Evolutionary conservation across 225 moss, liverwort and hornwort genomes (phyloP).

Genomic region (Marchantia paleacea): DNA sequence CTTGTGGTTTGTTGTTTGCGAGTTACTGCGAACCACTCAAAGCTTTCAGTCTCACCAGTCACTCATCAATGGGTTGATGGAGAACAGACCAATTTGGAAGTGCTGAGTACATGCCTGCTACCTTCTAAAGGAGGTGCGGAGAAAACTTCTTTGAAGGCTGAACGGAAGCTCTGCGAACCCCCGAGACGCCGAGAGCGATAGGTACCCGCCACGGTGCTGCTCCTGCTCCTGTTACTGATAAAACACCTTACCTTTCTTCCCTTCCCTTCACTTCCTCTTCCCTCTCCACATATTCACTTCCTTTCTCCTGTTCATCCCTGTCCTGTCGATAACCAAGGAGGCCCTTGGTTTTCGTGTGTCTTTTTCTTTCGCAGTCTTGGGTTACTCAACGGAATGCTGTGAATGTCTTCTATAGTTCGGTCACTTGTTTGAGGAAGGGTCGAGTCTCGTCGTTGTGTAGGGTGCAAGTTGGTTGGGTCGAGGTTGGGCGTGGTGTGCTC

Average conservation of each 20-base stretch:
- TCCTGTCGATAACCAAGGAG: background rate
- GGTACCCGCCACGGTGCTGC: background rate
- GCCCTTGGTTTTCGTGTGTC: background rate
- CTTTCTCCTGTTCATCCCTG: background rate
- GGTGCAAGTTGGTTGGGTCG: no score
- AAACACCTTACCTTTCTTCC: no score
- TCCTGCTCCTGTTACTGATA: background rate
- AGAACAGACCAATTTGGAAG: background rate
- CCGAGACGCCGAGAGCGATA: background rate
- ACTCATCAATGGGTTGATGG: background rate
- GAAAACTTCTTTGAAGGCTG: background rate
- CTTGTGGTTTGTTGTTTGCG: conserved; percentile 5
- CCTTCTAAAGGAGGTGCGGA: background rate
- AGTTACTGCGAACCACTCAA: conserved; percentile 9
- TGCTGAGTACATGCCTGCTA: background rate
- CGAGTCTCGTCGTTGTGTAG: background rate
- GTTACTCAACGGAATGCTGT: background rate
- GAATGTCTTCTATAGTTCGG: background rate
- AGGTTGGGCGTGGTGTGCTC: background rate
- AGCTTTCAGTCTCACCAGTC: background rate
- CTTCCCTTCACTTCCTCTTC: background rate
- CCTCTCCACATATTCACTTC: no score
- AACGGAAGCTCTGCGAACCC: background rate
- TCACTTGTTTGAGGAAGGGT: background rate
- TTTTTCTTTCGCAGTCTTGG: background rate